phyloP scores from a whole-genome alignment of 352 stramenopile species.

The Phytopythium vexans region DNA sequence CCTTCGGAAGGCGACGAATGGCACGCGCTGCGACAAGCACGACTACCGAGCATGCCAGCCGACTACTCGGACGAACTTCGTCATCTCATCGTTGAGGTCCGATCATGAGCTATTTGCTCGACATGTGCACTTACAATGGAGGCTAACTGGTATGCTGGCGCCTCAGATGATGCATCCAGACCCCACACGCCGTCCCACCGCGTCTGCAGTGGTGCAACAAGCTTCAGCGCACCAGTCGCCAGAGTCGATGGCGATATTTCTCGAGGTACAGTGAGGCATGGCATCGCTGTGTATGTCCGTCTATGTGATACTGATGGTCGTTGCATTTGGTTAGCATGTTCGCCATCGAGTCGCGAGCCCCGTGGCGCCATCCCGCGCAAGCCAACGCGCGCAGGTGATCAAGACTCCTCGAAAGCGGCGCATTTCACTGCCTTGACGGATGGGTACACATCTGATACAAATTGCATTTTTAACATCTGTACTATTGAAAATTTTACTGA shows the following conservation, averaged over 20 bases:
- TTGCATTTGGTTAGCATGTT: neutral
- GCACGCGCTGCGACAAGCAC: constrained; percentile 59
- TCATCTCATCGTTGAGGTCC: constrained; percentile 41
- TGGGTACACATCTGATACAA: no score
- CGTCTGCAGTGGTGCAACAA: constrained; percentile 29
- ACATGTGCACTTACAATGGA: neutral
- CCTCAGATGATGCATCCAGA: constrained; percentile 64
- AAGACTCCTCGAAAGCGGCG: constrained; percentile 22
- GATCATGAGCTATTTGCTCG: neutral
- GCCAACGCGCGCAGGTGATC: neutral
- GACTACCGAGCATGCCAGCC: constrained; percentile 34
- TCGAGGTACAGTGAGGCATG: constrained; percentile 27
- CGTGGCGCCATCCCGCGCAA: neutral
- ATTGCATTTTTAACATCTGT: constrained; percentile 1
- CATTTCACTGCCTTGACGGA: constrained; percentile 9
- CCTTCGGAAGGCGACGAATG: constrained; percentile 55
- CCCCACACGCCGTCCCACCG: constrained; percentile 35
- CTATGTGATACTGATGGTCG: no score
- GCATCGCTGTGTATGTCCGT: no score
- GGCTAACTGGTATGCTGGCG: neutral
- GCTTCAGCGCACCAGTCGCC: constrained; percentile 12
- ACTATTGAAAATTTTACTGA: neutral
- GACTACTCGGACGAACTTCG: constrained; percentile 48
- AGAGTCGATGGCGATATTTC: constrained; percentile 15
- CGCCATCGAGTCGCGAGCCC: neutral